Percentiles rank a stretch among this genome's conserved stretches.
Conservation (phyloP, 768 basidiomycete genomes). For the Psilocybe azurescens region DNA sequence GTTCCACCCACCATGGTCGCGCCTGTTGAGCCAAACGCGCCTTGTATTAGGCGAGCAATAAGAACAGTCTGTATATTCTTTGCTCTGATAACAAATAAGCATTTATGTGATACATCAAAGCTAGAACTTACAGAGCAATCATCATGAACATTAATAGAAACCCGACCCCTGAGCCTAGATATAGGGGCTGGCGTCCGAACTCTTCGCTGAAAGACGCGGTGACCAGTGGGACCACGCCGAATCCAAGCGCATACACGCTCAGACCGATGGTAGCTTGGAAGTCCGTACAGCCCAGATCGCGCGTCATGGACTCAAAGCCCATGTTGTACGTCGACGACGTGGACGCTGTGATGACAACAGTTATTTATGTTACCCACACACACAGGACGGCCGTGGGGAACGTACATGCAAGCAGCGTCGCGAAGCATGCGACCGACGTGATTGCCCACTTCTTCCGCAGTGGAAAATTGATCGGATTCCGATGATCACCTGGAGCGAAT, state of each 20-base stretch:
- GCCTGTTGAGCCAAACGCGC: constrained; percentile 71
- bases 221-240: constrained; percentile 66
- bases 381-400: constrained; percentile 12
- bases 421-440: constrained; percentile 50
- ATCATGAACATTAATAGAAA: constrained; percentile 60
- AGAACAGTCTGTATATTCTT: constrained; percentile 68
- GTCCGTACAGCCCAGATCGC: constrained; percentile 48
- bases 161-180: constrained; percentile 53
- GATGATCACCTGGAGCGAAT: constrained; percentile 29
- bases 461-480: constrained; percentile 45
- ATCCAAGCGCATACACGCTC: constrained; percentile 63
- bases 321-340: constrained; percentile 57
- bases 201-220: constrained; percentile 78
- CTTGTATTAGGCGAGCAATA: constrained; percentile 66
- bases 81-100: constrained; percentile 31
- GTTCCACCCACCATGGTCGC: constrained; percentile 80
- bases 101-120: background rate
- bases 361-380: constrained; percentile 7
- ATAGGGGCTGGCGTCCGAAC: constrained; percentile 70
- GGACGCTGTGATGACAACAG: constrained; percentile 42
- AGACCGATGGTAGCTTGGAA: constrained; percentile 55
- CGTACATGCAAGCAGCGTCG: constrained; percentile 54
- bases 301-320: constrained; percentile 63
- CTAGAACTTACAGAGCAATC: constrained; percentile 44
- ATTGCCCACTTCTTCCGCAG: constrained; percentile 49